phyloP scores from a whole-genome alignment of 2,329 filamentous ascomycete genomes.

The Aspergillus puulaauensis region DNA sequence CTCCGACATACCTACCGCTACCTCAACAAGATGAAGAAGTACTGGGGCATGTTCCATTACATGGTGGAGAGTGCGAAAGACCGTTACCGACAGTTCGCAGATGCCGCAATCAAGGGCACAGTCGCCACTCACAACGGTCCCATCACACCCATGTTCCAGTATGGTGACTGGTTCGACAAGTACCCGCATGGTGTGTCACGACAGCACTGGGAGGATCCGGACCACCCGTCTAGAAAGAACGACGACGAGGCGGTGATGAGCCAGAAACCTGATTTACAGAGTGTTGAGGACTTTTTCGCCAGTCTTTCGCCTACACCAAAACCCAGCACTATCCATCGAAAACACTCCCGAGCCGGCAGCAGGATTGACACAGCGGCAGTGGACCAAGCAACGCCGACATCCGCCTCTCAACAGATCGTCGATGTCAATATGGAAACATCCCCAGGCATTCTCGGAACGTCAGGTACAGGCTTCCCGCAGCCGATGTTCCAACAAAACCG shows the following conservation, averaged over 20 bases:
- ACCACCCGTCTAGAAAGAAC: constrained; percentile 68
- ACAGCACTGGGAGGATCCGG: constrained; percentile 77
- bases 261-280: constrained; percentile 86
- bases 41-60: constrained; percentile 98
- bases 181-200: constrained; percentile 91
- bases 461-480: constrained; percentile 38
- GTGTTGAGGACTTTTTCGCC: constrained; percentile 91
- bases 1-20: constrained; percentile 86
- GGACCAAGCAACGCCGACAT: constrained; percentile 27
- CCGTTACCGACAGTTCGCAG: constrained; percentile 80
- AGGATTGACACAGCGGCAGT: constrained; percentile 23
- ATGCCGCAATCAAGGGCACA: constrained; percentile 69
- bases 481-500: constrained; percentile 32
- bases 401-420: constrained; percentile 22
- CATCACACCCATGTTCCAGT: constrained; percentile 78
- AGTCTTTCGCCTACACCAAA: constrained; percentile 66
- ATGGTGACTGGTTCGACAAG: constrained; percentile 94
- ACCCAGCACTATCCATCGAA: constrained; percentile 47
- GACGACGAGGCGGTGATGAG: constrained; percentile 86
- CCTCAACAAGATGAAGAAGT: constrained; percentile 90
- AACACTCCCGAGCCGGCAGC: constrained; percentile 29
- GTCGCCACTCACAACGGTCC: constrained; percentile 38
- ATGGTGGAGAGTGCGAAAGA: constrained; percentile 91
- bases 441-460: constrained; percentile 28
- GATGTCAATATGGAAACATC: constrained; percentile 30